These are phyloP conservation scores for Ambrosiella xylebori DNA, from an alignment of 2,329 filamentous ascomycete species.

Conservation along the genomic window DNA sequence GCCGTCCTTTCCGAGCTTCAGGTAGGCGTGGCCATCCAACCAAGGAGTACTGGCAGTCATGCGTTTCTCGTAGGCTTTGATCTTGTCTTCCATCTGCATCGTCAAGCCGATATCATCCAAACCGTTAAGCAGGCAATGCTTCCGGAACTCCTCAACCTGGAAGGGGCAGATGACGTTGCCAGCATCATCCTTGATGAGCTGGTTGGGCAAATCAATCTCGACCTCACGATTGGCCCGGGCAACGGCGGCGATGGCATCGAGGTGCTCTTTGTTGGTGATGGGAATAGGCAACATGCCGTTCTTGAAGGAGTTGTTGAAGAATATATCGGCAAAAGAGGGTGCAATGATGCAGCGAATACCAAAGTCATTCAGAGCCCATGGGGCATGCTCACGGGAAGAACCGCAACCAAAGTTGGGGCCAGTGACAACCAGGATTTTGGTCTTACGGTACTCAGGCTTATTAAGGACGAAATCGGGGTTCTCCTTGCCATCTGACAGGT, in stretches of 20 bases:
- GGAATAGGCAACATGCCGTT: slow-evolving; percentile 91
- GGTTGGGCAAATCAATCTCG: slow-evolving; percentile 75
- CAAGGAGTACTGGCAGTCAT: slow-evolving; percentile 68
- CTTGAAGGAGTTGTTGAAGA: slow-evolving; percentile 99
- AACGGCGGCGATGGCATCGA: slow-evolving; percentile 58
- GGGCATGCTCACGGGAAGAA: slow-evolving; percentile 81
- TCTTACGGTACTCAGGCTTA: slow-evolving; percentile 62
- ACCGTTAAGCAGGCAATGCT: slow-evolving; percentile 84
- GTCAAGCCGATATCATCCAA: slow-evolving; percentile 92
- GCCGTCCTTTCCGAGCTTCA: slow-evolving; percentile 41
- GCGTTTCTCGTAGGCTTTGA: slow-evolving; percentile 62
- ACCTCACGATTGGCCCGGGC: slow-evolving; percentile 66
- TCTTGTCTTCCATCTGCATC: slow-evolving; percentile 82
- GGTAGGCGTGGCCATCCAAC: slow-evolving; percentile 74
- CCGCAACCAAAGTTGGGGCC: slow-evolving; percentile 94
- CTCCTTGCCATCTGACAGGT: slow-evolving; percentile 53
- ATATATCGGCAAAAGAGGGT: slow-evolving; percentile 59
- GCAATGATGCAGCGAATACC: slow-evolving; percentile 90
- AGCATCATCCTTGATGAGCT: slow-evolving; percentile 58
- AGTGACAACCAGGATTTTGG: slow-evolving; percentile 83
- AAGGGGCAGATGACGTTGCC: slow-evolving; percentile 64
- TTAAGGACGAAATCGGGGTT: slow-evolving; percentile 79
- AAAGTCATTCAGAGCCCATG: slow-evolving; percentile 92
- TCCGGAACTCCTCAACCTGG: slow-evolving; percentile 82
- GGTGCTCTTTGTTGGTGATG: slow-evolving; percentile 47